Base-by-base conservation (phyloP, 73 alveolate genomes). In the Stentor coeruleus region DNA sequence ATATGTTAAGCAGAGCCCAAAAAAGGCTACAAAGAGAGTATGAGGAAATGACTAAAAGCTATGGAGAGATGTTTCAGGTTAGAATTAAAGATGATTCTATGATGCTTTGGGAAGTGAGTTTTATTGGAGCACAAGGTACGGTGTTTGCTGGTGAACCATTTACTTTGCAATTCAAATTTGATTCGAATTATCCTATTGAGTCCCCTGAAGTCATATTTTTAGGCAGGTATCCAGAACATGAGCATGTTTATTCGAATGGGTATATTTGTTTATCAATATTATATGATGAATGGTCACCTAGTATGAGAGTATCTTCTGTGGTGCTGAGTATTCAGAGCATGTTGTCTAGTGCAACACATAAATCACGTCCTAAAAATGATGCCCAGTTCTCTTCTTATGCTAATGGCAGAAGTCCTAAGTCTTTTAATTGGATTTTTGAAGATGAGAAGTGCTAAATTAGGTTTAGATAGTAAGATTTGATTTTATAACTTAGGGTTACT, bases 171-270 rank as follows among this genome's bases (percentile, higher is more conserved):
- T 95, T 96, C 92, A 96, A 89, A 90, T 96, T 96, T 87, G 85
- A 88, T 39, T 86, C 84, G 49, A 83, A 88, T 60, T 93, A 95
- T 91, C 99, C 99, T 35, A 95, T 96, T 37, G 99, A 96, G 72
- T 88, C 99, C 73, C 99, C 99, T 26, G 99, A 96, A 85, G 99
- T 96, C 30, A 95, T 96, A 38, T 96, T 96, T 81, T 88, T 95
- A 26, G 99, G 99, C 0, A 89, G 77, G 38, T 90, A 91, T 35
- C 99, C 99, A 58, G 94, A 93, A 59, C 99, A 96, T 74, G 98
- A 96, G 82, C 99, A 96, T 84, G 94, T 96, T n/a, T 96, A 96
- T 91, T 96, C 99, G 77, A 96, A 96, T 90, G 99, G 99, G 33
- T 96, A 85, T 73, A 96, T 96, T 74, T 96, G 99, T 79, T 60